Evolutionary conservation across 495 filamentous ascomycete species (phyloP), one percentile per base, ranked within the genome.

Genomic region (Daldinia decipiens): DNA sequence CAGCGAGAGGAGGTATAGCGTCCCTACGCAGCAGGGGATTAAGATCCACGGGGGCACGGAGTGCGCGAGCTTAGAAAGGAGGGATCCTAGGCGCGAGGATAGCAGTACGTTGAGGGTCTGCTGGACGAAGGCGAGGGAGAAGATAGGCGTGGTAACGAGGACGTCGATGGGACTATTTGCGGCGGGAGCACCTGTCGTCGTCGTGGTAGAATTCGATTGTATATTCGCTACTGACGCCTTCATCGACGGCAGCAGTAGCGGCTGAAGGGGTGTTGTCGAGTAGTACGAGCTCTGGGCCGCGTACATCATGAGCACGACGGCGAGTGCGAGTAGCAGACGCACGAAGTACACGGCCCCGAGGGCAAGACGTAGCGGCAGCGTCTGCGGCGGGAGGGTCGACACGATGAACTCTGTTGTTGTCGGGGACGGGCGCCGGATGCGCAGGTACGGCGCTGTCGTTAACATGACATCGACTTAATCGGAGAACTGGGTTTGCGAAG

Each of bases 391-490:
- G 62, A 86, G 85, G 73, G 92, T 95, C 63, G 93, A 93, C 55
- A 95, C 90, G 54, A 91, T 93, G 83, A 92, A 96, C 73, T 91
- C 90, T 70, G 89, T 88, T n/a, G 93, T 95, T 24, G 93, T 94
- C 43, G 93, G 90, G 38, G 93, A 95, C 52, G 93, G 92, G 55
- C 90, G 90, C 73, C 87, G 87, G 57, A 87, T 86, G 65, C 83
- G 86, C 43, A 96, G 89, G 64, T 82, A 82, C 0, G 85, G 83
- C 1, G 79, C 34, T 1, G 83, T 83, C 39, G 82, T 83, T 67
- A 87, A 79, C 86, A 88, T 88, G 31, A 61, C 74, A 68, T 29
- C 24, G 71, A 15, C 4, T 2, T 19, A 53, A 6, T 17, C 17
- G 12, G 40, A 19, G 26, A 50, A 19, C 15, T 26, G 21, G 45